Conservation (phyloP, 1,284 basidiomycete genomes). For the Salmacisia buchloeana region DNA sequence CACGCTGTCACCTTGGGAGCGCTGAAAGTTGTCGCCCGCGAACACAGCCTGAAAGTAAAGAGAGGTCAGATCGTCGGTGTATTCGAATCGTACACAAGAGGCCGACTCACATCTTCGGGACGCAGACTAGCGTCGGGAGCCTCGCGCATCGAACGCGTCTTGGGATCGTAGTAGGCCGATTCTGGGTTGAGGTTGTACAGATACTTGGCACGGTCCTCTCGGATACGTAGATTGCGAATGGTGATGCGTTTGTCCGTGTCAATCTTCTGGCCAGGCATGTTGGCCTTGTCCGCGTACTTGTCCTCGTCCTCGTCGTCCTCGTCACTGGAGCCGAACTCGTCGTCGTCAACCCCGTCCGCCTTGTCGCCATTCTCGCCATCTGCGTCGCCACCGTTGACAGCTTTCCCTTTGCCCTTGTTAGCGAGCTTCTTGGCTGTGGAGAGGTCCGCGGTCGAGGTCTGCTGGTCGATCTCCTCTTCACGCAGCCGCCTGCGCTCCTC, state of each 20-base stretch:
- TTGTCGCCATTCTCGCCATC: background rate
- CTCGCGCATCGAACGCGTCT: constrained; percentile 98
- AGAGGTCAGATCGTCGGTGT: constrained; percentile 45
- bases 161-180: constrained; percentile 97
- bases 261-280: constrained; percentile 93
- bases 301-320: constrained; percentile 47
- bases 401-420: constrained; percentile 61
- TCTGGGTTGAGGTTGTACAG: constrained; percentile 92
- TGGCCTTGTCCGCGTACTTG: constrained; percentile 86
- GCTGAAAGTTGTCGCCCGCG: constrained; percentile 92
- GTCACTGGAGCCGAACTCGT: constrained; percentile 80
- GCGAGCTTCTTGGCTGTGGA: constrained; percentile 71
- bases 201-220: constrained; percentile 99
- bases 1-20: constrained; percentile 81
- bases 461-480: constrained; percentile 95
- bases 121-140: constrained; percentile 72
- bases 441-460: constrained; percentile 56
- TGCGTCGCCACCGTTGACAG: constrained; percentile 7
- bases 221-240: constrained; percentile 93
- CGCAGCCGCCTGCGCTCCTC: constrained; percentile 78
- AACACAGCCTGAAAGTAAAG: constrained; percentile 62
- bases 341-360: constrained; percentile 12
- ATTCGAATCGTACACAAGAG: background rate
- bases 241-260: constrained; percentile 98
- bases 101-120: constrained; percentile 62